Evolutionary conservation across 129 eudicot species (phyloP), one percentile per base, ranked within the genome.

Genomic region (Tagetes patula): DNA sequence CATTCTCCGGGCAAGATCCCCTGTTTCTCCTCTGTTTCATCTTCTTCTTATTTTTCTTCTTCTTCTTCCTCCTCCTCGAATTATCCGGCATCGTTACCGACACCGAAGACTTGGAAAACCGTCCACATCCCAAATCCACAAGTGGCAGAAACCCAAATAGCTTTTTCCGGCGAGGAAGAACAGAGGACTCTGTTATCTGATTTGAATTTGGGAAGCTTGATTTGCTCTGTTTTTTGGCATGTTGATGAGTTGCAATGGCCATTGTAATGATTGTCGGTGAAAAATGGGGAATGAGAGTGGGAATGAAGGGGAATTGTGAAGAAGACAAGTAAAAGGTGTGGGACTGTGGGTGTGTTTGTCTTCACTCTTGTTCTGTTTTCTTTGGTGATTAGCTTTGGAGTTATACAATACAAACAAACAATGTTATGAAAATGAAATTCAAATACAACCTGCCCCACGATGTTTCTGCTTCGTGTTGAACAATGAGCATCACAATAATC

Each of bases 291-390:
- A 30, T 14, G 5, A 9, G 3, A 1, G 3, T 11, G 42, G 36
- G 32, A n/a, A n/a, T 14, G 27, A 4, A 6, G 69, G 72, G n/a
- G 11, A 7, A 10, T 13, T 60, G 55, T 54, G 52, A 67, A 75
- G 47, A 61, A 60, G 73, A 75, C 68, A 75, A 74, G 50, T 75
- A 72, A 79, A 43, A n/a, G 43, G 65, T 72, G 46, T 36, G 31
- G 49, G 76, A 31, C 27, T 73, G 69, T 75, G 77, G 77, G 78
- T 72, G 54, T 27, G 43, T 65, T 72, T 81, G 84, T 75, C 84
- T 54, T 76, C 65, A 75, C 80, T 32, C 74, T 46, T 81, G 84
- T 70, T 81, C 50, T 70, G 77, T 81, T 71, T 75, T 50, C 77
- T 55, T 75, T 75, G 84, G 69, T 80, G 59, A 78, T 63, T 63